Evolutionary conservation across 257 asterid genomes (phyloP), one percentile per base, ranked within the genome.

Genomic region (Ilex aquifolium): DNA sequence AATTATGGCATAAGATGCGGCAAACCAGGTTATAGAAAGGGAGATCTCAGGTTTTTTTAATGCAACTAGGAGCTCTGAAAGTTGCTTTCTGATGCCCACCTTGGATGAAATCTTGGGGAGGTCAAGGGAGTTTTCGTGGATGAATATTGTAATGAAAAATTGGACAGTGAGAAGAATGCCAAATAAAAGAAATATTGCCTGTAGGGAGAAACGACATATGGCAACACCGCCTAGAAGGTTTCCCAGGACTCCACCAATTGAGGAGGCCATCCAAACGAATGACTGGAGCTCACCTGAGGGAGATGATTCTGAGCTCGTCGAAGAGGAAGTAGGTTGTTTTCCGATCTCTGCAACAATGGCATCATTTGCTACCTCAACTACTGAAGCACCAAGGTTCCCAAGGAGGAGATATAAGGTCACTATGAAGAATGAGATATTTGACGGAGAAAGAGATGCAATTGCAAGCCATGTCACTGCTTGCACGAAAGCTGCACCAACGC

Each of bases 261-360:
- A 76, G 15, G 95, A 69, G 70, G 97, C 97, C 81, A 84, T 88
- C 99, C 97, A 93, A 69, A 85, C 95, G 62, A 85, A 93, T 12
- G 99, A 93, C 74, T 90, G 99, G 42, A 87, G 83, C 56, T 65
- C 81, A 15, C 94, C 87, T 4, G 95, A 84, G 17, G 87, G 67
- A 53, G 95, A 70, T 57, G 81, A 48, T 80, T 82, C 79, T 13
- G 66, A 10, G 61, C 61, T 74, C 65, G 77, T 75, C 61, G 91
- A 69, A 17, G 86, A 66, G 36, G 77, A 60, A 51, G 69, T 56
- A 29, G 83, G 74, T 69, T 85, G 83, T 46, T 80, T 83, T 6
- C 86, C 85, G 7, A 86, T 82, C 71, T 93, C 99, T 14, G 97
- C 96, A 63, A 93, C 99, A 70, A 93, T 86, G 75, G 99, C 99